phyloP scores from a whole-genome alignment of 2,329 filamentous ascomycete genomes.

The Conoideocrella luteorostrata region DNA sequence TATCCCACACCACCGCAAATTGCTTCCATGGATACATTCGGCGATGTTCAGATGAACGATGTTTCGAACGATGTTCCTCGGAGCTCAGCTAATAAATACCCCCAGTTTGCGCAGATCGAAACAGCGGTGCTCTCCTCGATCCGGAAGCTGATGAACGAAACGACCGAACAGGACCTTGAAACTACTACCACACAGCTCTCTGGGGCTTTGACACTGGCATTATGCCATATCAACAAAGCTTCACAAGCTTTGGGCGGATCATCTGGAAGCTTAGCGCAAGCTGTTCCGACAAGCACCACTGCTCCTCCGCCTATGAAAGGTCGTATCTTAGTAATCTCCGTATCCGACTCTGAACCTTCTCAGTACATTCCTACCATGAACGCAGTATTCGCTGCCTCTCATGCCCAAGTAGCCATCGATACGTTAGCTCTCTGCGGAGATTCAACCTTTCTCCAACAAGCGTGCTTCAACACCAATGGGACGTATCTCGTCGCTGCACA shows the following conservation, averaged over 20 bases:
- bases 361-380: constrained; percentile 99
- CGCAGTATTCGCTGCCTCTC: constrained; percentile 88
- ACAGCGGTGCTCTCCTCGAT: constrained; percentile 70
- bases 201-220: constrained; percentile 81
- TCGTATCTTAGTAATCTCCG: constrained; percentile 83
- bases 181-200: constrained; percentile 81
- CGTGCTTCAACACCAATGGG: constrained; percentile 56
- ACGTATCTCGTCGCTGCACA: constrained; percentile 47
- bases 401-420: constrained; percentile 83
- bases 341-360: constrained; percentile 75
- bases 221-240: constrained; percentile 85
- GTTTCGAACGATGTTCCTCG: constrained; percentile 30
- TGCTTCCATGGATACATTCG: constrained; percentile 26
- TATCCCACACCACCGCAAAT: constrained; percentile 56
- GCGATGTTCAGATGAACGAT: constrained; percentile 54
- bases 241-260: constrained; percentile 58
- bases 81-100: constrained; percentile 76
- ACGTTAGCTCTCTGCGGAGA: constrained; percentile 80
- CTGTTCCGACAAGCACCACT: constrained; percentile 25
- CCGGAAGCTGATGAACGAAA: constrained; percentile 63
- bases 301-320: constrained; percentile 28
- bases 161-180: constrained; percentile 57
- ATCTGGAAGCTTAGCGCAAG: constrained; percentile 35
- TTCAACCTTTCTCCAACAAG: constrained; percentile 91
- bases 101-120: constrained; percentile 84